A percentile compares a stretch with the other conserved stretches of the same genome.
Conservation (phyloP, 2,329 filamentous ascomycete genomes). For the Penicillium paneum region DNA sequence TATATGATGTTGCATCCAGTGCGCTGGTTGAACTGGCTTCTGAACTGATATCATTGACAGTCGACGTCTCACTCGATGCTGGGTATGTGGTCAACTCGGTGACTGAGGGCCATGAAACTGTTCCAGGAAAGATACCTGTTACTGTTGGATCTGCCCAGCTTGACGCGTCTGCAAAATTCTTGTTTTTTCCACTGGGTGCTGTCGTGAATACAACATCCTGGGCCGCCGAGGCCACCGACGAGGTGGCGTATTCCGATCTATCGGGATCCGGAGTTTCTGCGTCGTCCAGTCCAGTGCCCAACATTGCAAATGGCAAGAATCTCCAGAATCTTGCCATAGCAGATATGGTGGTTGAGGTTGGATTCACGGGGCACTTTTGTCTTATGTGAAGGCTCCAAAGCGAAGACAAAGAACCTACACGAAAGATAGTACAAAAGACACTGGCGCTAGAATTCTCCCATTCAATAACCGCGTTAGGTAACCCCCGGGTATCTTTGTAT, state of each 20-base stretch:
- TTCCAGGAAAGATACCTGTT: not conserved
- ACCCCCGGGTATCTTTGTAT: not conserved
- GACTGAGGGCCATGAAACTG: not conserved
- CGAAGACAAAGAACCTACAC: not conserved
- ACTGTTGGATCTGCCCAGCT: not conserved
- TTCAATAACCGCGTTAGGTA: not conserved
- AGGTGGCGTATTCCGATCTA: not conserved
- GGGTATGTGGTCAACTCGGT: not conserved
- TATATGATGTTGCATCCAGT: not conserved
- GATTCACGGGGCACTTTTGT: not conserved
- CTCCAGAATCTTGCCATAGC: not conserved
- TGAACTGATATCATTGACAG: not conserved
- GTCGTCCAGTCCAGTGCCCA: not conserved
- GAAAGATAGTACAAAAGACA: not conserved
- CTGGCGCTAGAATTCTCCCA: not conserved
- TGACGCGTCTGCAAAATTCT: not conserved
- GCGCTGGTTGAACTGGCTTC: not conserved
- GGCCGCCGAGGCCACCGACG: not conserved
- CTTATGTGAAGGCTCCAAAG: slow-evolving; percentile 1
- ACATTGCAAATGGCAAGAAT: not conserved
- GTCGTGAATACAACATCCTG: not conserved
- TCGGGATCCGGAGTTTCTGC: not conserved
- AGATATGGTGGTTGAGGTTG: not conserved
- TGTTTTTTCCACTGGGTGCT: not conserved
- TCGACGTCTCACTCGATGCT: not conserved